Evolutionary conservation across 441 rosid genomes (phyloP).

Genomic region (Jatropha podagrica): DNA sequence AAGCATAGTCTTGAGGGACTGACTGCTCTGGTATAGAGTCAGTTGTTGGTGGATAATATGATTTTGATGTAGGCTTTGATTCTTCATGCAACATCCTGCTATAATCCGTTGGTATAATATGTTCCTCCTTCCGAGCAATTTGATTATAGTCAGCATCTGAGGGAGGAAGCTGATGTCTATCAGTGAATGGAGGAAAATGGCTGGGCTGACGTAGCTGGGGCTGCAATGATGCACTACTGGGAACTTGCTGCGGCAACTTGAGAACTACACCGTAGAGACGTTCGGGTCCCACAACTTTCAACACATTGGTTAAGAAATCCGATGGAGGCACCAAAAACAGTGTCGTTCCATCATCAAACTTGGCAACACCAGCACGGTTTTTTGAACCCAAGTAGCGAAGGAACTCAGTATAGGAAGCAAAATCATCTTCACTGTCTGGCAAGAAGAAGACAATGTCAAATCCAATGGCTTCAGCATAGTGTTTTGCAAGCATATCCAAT

Average conservation of each 20-base stretch:
- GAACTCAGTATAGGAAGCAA: conserved; percentile 93
- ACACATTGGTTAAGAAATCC: conserved; percentile 74
- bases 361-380: conserved; percentile 96
- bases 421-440: conserved; percentile 94
- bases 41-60: conserved; percentile 30
- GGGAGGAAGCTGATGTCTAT: conserved; percentile 40
- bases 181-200: conserved; percentile 41
- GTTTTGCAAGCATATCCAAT: conserved; percentile 88
- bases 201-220: conserved; percentile 40
- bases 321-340: conserved; percentile 95
- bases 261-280: conserved; percentile 94
- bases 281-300: conserved; percentile 84
- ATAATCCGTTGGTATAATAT: conserved; percentile 39
- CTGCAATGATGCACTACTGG: conserved; percentile 33
- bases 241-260: conserved; percentile 61
- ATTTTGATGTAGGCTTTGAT: conserved; percentile 43
- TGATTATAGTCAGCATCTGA: conserved; percentile 40
- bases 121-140: conserved; percentile 44
- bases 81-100: conserved; percentile 51
- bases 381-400: conserved; percentile 88
- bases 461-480: conserved; percentile 73
- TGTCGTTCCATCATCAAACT: conserved; percentile 87
- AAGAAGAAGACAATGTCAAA: conserved; percentile 85
- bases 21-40: conserved; percentile 40
- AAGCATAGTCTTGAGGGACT: conserved; percentile 37